Base-by-base conservation (phyloP, 2,329 filamentous ascomycete genomes). In the Fusarium sp. region DNA sequence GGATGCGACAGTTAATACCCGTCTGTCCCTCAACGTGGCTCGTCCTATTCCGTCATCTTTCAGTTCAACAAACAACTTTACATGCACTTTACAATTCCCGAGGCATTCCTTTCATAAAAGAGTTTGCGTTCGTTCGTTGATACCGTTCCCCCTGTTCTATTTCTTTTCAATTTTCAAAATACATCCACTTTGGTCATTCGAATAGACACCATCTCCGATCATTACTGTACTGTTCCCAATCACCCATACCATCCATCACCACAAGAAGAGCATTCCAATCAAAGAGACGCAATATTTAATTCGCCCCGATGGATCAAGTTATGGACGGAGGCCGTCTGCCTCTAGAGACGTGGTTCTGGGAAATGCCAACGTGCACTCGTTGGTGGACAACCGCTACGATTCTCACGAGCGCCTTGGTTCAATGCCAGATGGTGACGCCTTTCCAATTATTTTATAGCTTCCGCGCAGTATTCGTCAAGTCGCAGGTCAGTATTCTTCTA, bases 361-460 rank as follows among this genome's bases (percentile, higher is more conserved):
- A 99, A 79, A 97, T 97, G 91, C 96, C 96, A 5, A 89, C 96
- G 25, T 97, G 94, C 80, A 99, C 96, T 36, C 86, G 96, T 64
- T 96, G 92, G 90, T 99, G 96, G 96, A 98, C 96, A 21, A 94
- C 93, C 23, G 94, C 94, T 6, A 97, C 94, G 0, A 89, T 98
- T 40, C 83, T 93, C 58, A 96, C 91, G 13, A 97, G 94, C 71
- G 89, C 94, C 17, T 82, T 98, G 72, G 94, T 98, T 7, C 96
- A 98, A 80, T 98, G 94, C 80, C 90, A 96, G 74, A 90, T 98
- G 77, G 83, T 98, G 67, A 96, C 92, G 15, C 93, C 94, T 11
- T 97, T 96, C 76, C 94, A 98, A 81, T 88, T 99, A 27, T 99
- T 98, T 82, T 98, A 97, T 83, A 97, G 94, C 82, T 96, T 95